Evolutionary conservation across 768 basidiomycete genomes (phyloP).

Genomic region (Glaciozyma antarctica): DNA sequence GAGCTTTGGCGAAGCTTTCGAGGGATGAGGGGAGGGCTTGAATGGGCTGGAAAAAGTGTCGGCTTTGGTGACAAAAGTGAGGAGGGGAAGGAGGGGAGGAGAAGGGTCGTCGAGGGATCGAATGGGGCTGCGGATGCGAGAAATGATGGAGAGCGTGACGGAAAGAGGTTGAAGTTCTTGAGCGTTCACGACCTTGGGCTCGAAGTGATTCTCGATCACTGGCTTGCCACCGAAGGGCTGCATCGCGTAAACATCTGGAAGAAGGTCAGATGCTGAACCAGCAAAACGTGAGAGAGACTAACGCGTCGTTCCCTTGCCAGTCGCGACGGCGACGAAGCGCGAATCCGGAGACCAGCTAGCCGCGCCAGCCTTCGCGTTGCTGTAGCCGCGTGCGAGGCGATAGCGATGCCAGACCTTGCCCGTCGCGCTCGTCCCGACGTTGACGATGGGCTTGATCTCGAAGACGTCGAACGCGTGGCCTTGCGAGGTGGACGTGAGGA

Average conservation of each 20-base stretch:
- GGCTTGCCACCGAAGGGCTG: conserved; percentile 23
- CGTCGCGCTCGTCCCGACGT: conserved; percentile 2
- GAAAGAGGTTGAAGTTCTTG: conserved; percentile 20
- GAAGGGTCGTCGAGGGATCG: background rate
- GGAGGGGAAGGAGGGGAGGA: background rate
- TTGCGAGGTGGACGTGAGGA: conserved; percentile 24
- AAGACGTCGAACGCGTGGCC: conserved; percentile 33
- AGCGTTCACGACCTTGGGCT: conserved; percentile 7
- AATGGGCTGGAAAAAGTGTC: conserved; percentile 6
- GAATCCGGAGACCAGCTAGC: conserved; percentile 24
- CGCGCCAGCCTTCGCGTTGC: conserved; percentile 2
- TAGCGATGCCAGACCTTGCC: conserved; percentile 35
- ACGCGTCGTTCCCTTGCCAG: conserved; percentile 26
- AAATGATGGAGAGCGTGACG: conserved; percentile 15
- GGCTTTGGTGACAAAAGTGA: conserved; percentile 15
- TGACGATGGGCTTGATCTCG: conserved; percentile 27
- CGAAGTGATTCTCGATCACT: conserved; percentile 16
- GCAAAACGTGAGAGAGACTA: background rate
- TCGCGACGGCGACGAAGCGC: conserved; percentile 28
- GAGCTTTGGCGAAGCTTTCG: background rate
- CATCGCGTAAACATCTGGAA: conserved; percentile 27
- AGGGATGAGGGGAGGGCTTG: background rate
- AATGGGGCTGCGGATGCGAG: conserved; percentile 6
- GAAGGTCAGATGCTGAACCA: background rate
- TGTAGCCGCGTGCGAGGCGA: conserved; percentile 29